Conservation (phyloP, 73 alveolate genomes). For the Breviolum minutum region DNA sequence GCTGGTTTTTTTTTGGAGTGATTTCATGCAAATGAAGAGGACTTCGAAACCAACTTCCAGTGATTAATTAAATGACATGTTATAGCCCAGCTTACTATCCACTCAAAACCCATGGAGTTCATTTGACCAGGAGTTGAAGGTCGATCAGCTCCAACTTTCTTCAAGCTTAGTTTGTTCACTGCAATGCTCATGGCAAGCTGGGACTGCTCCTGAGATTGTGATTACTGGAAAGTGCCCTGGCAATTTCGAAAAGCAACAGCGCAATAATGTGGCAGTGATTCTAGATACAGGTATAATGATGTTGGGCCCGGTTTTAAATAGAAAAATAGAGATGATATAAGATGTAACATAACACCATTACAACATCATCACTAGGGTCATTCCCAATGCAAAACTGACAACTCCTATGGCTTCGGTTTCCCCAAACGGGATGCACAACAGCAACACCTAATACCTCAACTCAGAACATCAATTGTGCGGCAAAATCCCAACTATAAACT, state of each 20-base stretch:
- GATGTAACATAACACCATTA: too few species aligned
- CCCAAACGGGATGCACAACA: too few species aligned
- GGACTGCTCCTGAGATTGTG: slow-evolving; percentile 30
- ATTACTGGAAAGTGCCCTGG: slow-evolving; percentile 40
- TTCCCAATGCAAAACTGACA: too few species aligned
- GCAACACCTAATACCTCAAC: too few species aligned
- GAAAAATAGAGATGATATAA: too few species aligned
- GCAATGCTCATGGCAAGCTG: slow-evolving; percentile 40
- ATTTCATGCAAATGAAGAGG: not conserved
- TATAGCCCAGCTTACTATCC: too few species aligned
- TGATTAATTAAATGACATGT: not conserved
- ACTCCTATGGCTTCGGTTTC: too few species aligned
- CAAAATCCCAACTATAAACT: not conserved
- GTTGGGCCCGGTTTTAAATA: not conserved
- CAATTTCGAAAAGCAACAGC: not conserved
- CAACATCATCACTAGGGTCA: too few species aligned
- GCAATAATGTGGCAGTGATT: not conserved
- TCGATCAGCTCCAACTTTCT: slow-evolving; percentile 31
- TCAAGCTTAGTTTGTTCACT: slow-evolving; percentile 6
- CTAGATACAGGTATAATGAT: not conserved
- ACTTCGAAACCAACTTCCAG: not conserved
- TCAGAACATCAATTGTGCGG: too few species aligned
- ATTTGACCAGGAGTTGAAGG: slow-evolving; percentile 5
- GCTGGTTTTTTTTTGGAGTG: too few species aligned
- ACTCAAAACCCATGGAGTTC: not conserved